These are phyloP conservation scores for Suhomyces wounanorum DNA, from an alignment of 1,139 yeast species.

Conservation along the genomic window DNA sequence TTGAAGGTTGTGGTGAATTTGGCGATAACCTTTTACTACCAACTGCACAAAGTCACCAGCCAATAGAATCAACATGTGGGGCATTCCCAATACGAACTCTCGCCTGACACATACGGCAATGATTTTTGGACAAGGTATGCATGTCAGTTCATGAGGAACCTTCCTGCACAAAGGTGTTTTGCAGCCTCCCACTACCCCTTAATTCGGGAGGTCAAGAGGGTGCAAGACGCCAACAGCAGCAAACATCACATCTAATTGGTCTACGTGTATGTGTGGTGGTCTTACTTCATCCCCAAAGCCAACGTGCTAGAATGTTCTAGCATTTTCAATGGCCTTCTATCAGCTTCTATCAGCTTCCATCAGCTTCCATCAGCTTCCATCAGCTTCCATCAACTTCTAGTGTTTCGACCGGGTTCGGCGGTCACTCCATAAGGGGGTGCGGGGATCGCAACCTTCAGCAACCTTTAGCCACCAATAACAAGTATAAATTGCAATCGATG, in stretches of 20 bases:
- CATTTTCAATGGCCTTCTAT: not conserved
- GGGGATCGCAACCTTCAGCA: constrained; percentile 14
- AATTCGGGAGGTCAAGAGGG: not conserved
- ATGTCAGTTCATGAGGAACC: not conserved
- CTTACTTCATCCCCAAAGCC: not conserved
- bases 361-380: not conserved
- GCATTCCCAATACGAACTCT: not conserved
- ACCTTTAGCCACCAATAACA: constrained; percentile 1
- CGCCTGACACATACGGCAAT: not conserved
- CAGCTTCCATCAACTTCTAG: not conserved
- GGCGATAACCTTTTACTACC: not conserved
- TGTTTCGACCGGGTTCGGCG: constrained; percentile 4
- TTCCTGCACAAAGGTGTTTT: constrained; percentile 3
- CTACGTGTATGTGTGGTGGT: not conserved
- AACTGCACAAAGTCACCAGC: not conserved
- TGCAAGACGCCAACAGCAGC: not conserved
- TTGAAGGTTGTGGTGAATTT: not conserved
- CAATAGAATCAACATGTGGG: not conserved
- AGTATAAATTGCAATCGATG: constrained; percentile 10
- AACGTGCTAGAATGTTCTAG: not conserved
- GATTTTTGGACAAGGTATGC: not conserved
- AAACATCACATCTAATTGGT: not conserved
- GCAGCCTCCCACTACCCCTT: constrained; percentile 8
- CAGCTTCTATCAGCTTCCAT: not conserved
- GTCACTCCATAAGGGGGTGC: constrained; percentile 12